Evolutionary conservation across 1,284 basidiomycete genomes (phyloP).

Genomic region (Tilletiaria anomala): DNA sequence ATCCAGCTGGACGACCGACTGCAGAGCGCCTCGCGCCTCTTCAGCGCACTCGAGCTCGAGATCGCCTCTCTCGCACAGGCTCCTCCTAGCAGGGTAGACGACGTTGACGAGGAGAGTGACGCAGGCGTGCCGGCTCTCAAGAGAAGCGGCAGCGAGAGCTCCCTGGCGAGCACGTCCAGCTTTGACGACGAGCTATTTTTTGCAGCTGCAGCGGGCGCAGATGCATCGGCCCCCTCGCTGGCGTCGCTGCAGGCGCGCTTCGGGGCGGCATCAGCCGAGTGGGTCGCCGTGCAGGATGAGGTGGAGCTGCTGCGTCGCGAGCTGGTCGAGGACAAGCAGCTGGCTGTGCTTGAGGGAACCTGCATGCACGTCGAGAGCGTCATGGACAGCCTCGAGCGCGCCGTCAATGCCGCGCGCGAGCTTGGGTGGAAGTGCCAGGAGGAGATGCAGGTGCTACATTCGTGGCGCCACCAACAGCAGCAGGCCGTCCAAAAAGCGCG

Average conservation of each 20-base stretch:
- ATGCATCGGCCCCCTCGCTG: background rate
- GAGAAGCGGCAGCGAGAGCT: no score
- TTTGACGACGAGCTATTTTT: background rate
- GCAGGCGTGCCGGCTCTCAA: no score
- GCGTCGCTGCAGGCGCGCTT: background rate
- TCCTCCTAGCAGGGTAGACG: no score
- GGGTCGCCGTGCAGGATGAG: constrained; percentile 64
- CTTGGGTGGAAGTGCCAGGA: background rate
- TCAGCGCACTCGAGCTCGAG: background rate
- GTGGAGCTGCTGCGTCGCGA: constrained; percentile 70
- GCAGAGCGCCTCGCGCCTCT: background rate
- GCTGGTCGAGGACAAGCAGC: constrained; percentile 86
- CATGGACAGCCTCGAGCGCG: constrained; percentile 88
- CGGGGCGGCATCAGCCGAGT: constrained; percentile 55
- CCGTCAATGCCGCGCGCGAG: constrained; percentile 66
- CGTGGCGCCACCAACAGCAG: background rate
- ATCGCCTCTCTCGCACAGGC: background rate
- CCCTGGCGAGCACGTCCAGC: background rate
- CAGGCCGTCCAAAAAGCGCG: no score
- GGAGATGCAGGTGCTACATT: no score
- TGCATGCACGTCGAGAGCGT: constrained; percentile 84
- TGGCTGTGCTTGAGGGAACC: constrained; percentile 82
- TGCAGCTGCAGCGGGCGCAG: background rate
- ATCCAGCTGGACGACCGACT: background rate
- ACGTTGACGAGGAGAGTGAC: no score